Evolutionary conservation across 495 filamentous ascomycete species (phyloP).

Genomic region (Aspergillus haitiensis): DNA sequence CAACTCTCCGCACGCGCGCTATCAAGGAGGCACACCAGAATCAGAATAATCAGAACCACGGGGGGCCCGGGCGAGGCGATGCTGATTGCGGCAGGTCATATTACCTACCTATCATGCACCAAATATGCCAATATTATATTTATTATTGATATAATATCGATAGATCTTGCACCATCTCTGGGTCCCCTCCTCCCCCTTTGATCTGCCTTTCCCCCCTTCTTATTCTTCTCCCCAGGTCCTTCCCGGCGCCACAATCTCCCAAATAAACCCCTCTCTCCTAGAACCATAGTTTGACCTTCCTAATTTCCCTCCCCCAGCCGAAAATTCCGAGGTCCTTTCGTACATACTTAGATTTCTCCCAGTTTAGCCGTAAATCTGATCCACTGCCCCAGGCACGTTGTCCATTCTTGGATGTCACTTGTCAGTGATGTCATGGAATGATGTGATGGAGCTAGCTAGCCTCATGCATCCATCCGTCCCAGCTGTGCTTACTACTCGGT

Average conservation of each 20-base stretch:
- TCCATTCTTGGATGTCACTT: conserved; percentile 12
- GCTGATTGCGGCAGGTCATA: conserved; percentile 26
- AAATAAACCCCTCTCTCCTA: not conserved
- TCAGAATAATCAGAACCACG: not conserved
- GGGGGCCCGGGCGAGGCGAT: conserved; percentile 29
- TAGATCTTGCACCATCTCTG: conserved; percentile 10
- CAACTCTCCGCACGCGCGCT: conserved; percentile 6
- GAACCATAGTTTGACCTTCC: conserved; percentile 12
- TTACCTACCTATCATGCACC: conserved; percentile 1
- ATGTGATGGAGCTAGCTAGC: conserved; percentile 4
- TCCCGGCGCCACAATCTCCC: not conserved
- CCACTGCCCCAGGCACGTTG: conserved; percentile 28
- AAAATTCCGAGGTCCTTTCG: conserved; percentile 10
- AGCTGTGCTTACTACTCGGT: not conserved
- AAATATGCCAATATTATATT: conserved; percentile 7
- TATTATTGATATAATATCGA: conserved; percentile 16
- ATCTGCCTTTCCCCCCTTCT: conserved; percentile 9
- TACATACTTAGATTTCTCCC: not conserved
- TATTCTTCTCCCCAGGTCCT: not conserved
- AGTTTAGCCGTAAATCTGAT: conserved; percentile 2
- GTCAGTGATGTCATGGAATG: conserved; percentile 18
- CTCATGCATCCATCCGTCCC: not conserved
- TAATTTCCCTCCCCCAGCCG: conserved; percentile 11
- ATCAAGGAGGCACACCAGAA: conserved; percentile 3
- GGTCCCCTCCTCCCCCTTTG: not conserved